Conservation (phyloP, 495 filamentous ascomycete genomes). For the Hypoxylon lenormandii region DNA sequence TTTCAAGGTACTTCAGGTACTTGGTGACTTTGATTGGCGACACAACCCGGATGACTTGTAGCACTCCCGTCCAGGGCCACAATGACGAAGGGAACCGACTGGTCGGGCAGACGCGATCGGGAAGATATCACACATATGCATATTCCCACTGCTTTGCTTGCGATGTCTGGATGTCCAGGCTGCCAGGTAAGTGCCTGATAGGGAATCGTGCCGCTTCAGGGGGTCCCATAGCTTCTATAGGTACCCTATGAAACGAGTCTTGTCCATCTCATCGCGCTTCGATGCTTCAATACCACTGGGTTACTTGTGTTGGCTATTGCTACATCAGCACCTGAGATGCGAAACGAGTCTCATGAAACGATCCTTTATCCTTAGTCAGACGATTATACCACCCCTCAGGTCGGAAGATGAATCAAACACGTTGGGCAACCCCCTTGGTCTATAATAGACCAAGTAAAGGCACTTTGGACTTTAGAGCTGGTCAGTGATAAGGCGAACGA, state of each 20-base stretch:
- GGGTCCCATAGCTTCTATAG: not conserved
- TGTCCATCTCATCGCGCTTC: too few species aligned
- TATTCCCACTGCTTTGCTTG: too few species aligned
- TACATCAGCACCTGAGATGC: not conserved
- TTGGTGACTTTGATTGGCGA: not conserved
- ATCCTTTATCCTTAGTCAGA: not conserved
- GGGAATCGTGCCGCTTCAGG: not conserved
- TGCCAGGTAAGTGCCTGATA: too few species aligned
- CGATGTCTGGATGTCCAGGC: too few species aligned
- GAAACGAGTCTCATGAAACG: conserved; percentile 9
- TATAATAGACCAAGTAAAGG: not conserved
- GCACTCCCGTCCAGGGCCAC: conserved; percentile 4
- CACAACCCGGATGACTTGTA: too few species aligned
- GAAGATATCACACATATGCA: conserved; percentile 31
- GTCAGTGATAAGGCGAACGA: not conserved
- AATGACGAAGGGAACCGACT: conserved; percentile 32
- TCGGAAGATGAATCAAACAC: not conserved
- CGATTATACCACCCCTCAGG: not conserved
- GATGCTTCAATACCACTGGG: too few species aligned
- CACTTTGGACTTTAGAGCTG: not conserved
- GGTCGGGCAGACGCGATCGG: conserved; percentile 15
- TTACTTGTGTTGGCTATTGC: too few species aligned
- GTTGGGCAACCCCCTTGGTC: conserved; percentile 1
- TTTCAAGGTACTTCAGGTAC: not conserved
- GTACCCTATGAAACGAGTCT: not conserved